Evolutionary conservation across 2,329 filamentous ascomycete species (phyloP).

Genomic region (Teratosphaeria destructans): DNA sequence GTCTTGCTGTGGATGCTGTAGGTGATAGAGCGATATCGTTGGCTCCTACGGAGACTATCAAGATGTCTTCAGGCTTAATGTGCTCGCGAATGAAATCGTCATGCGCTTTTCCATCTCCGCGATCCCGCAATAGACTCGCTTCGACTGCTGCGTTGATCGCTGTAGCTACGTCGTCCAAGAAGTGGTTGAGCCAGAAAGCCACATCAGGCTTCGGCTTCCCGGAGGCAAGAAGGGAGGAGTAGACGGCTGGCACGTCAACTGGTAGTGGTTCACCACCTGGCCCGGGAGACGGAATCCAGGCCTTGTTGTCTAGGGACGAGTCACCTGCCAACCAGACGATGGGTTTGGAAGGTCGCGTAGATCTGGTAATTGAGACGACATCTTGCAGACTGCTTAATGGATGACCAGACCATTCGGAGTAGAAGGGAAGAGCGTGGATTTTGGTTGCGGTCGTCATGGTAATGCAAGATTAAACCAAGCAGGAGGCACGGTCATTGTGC

Average conservation of each 20-base stretch:
- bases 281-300: conserved; percentile 4
- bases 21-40: conserved; percentile 7
- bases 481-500: neutral
- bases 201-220: conserved; percentile 5
- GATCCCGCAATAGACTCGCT: conserved; percentile 4
- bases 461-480: neutral
- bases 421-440: conserved; percentile 3
- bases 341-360: neutral
- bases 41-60: conserved; percentile 5
- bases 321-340: conserved; percentile 5
- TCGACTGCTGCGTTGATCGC: conserved; percentile 6
- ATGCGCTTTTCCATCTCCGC: neutral
- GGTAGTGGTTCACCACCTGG: conserved; percentile 4
- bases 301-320: conserved; percentile 7
- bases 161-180: conserved; percentile 1
- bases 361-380: neutral
- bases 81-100: conserved; percentile 6
- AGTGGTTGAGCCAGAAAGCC: conserved; percentile 5
- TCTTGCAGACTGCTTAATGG: conserved; percentile 1
- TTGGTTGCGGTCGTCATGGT: neutral
- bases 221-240: neutral
- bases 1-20: conserved; percentile 1
- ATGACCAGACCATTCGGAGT: conserved; percentile 6
- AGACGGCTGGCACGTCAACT: conserved; percentile 1
- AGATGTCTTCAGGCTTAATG: conserved; percentile 2